phyloP scores from a whole-genome alignment of 2,329 filamentous ascomycete genomes.

The Aspergillus calidoustus region DNA sequence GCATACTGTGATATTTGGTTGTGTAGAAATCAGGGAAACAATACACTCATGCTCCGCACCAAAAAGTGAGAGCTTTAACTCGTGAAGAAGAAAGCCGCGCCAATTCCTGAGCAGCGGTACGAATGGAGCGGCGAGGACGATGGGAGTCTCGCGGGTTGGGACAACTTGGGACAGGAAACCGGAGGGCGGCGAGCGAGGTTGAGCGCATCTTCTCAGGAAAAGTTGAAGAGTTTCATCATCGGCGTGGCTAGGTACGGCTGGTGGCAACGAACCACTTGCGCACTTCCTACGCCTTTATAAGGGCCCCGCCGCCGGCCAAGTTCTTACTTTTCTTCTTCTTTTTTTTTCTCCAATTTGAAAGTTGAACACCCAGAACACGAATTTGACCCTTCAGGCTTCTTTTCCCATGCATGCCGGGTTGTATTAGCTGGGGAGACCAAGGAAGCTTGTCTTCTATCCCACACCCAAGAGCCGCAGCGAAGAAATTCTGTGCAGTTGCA shows the following conservation, averaged over 20 bases:
- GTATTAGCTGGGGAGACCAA: slow-evolving; percentile 59
- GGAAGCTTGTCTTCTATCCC: slow-evolving; percentile 44
- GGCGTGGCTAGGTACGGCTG: slow-evolving; percentile 19
- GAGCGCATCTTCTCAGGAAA: slow-evolving; percentile 27
- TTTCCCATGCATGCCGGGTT: slow-evolving; percentile 61
- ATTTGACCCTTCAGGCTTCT: slow-evolving; percentile 62
- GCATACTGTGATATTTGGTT: slow-evolving; percentile 39
- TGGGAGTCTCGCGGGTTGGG: slow-evolving; percentile 5
- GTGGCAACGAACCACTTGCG: slow-evolving; percentile 28
- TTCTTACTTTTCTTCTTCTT: slow-evolving; percentile 32
- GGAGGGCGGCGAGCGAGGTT: neutral
- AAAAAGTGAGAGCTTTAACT: slow-evolving; percentile 6
- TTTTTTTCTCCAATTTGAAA: slow-evolving; percentile 55
- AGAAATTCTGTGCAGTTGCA: slow-evolving; percentile 51
- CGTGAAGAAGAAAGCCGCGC: neutral
- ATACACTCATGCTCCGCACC: slow-evolving; percentile 29
- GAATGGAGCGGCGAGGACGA: neutral
- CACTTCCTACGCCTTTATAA: slow-evolving; percentile 27
- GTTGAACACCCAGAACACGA: slow-evolving; percentile 59
- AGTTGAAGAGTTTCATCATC: slow-evolving; percentile 31
- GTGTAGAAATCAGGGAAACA: slow-evolving; percentile 7
- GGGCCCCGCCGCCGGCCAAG: slow-evolving; percentile 23
- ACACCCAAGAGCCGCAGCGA: slow-evolving; percentile 55
- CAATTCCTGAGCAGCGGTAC: neutral
- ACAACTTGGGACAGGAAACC: neutral